Percentiles rank a stretch among this genome's conserved stretches.
Evolutionary conservation across 768 basidiomycete genomes (phyloP).

Genomic region (Lentinula lateritia): DNA sequence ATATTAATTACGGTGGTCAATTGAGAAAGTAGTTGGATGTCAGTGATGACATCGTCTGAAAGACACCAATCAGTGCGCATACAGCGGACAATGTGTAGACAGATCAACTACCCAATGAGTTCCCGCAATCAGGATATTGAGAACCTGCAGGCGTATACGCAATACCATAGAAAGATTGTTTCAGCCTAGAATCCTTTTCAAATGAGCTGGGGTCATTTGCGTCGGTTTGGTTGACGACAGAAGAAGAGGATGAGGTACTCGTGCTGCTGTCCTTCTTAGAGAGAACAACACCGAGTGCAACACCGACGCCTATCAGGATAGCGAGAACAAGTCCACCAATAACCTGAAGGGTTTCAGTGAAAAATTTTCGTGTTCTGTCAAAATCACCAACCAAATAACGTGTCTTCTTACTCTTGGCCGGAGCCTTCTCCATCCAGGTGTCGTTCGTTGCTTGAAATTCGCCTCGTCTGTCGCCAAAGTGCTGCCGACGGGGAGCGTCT

Average conservation of each 20-base stretch:
- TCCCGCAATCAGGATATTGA: constrained; percentile 67
- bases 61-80: neutral
- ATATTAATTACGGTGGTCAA: constrained; percentile 49
- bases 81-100: constrained; percentile 37
- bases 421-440: constrained; percentile 3
- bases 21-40: constrained; percentile 72
- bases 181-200: constrained; percentile 57
- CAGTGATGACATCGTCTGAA: constrained; percentile 1
- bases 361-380: neutral
- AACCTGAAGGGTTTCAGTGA: constrained; percentile 28
- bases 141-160: constrained; percentile 82
- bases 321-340: constrained; percentile 33
- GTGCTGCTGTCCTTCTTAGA: neutral
- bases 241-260: neutral
- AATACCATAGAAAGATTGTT: constrained; percentile 73
- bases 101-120: constrained; percentile 33
- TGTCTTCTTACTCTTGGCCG: neutral
- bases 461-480: constrained; percentile 5
- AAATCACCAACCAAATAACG: neutral
- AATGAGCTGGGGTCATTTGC: constrained; percentile 75
- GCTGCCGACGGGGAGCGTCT: neutral
- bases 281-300: constrained; percentile 50
- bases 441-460: neutral
- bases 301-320: constrained; percentile 34
- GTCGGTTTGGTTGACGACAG: constrained; percentile 7